Evolutionary conservation across 768 basidiomycete genomes (phyloP).

Genomic region (Podaxis mareebaensis): DNA sequence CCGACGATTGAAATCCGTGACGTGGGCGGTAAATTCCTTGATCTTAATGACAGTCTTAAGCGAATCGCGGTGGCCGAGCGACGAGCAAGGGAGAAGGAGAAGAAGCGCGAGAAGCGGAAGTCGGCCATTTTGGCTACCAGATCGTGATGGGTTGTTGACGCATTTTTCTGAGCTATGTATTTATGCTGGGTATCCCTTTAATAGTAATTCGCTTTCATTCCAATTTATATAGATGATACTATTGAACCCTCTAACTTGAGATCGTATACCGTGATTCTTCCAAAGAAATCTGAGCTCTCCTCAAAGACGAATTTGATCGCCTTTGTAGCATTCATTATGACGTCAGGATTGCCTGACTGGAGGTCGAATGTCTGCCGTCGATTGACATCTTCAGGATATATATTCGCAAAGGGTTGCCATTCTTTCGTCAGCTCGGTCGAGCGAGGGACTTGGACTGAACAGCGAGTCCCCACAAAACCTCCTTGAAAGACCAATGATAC

Average conservation of each 20-base stretch:
- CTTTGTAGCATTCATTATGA: conserved; percentile 34
- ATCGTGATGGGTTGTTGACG: conserved; percentile 6
- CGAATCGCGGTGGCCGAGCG: conserved; percentile 53
- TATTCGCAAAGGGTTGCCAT: conserved; percentile 53
- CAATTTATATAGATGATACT: conserved; percentile 1
- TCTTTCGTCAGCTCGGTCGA: conserved; percentile 31
- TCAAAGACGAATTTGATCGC: conserved; percentile 72
- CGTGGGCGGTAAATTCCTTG: conserved; percentile 70
- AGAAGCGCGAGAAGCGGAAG: conserved; percentile 27
- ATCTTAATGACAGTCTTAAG: conserved; percentile 51
- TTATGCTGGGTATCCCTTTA: conserved; percentile 9
- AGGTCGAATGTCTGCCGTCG: conserved; percentile 69
- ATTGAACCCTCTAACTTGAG: conserved; percentile 41
- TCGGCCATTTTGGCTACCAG: too few relatives aligned
- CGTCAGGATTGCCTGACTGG: conserved; percentile 21
- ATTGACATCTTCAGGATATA: conserved; percentile 84
- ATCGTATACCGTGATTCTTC: conserved; percentile 76
- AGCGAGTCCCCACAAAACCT: conserved; percentile 77
- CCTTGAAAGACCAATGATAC: conserved; percentile 79
- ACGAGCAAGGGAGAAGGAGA: conserved; percentile 34
- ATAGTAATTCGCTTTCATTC: conserved; percentile 2
- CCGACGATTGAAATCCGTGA: conserved; percentile 69
- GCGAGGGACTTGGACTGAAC: conserved; percentile 45
- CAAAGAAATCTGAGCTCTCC: conserved; percentile 84
- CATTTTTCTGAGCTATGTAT: conserved; percentile 8